Base-by-base conservation (phyloP, 2,329 filamentous ascomycete species). In the Colletotrichum cereale region DNA sequence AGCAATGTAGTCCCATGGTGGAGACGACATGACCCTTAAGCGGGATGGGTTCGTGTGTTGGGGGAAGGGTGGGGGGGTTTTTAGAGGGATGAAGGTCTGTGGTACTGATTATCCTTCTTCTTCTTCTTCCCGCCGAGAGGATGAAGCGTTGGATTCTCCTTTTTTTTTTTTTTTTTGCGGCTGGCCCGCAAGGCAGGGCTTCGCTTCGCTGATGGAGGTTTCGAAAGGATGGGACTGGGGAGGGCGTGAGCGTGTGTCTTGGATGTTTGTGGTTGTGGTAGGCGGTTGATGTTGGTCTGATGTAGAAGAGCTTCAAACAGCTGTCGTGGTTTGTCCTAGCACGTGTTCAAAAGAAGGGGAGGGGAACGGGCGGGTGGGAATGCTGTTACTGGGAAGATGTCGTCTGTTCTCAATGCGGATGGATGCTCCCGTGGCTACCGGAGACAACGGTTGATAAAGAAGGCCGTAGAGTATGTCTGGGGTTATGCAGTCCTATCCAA, bases 1-100 rank as follows among this genome's bases (percentile, higher is more conserved):
- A 82, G 96, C 95, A 80, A 98, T 99, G 86, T 97, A 98, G 86
- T 98, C 95, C 96, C 96, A 98, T 82, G 94, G 92, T 78, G 91
- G 88, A 74, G 84, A 81, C 79, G 87, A 87, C 88, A 90, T 90
- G 80, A 76, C 74, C 65, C 53, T 53, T 72, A 34, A n/a, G 64
- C 72, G 62, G 71, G 68, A 42, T 44, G 26, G 57, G 71, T 50
- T 29, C 64, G 60, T 60, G 70, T 50, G 62, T 61, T 69, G 47
- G 57, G 56, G 6, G 61, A 61, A 26, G 56, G 63, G 70, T 48
- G 63, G 65, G 11, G 18, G 48, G n/a, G n/a, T n/a, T n/a, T n/a
- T 52, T 26, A 56, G 52, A 58, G 31, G 42, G 64, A 47, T 44
- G 38, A 40, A 26, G 69, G 69, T 69, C 67, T 61, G 62, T 66